Evolutionary conservation across 108 stramenopile genomes (phyloP).

Genomic region (Cyclotella kingstonii): DNA sequence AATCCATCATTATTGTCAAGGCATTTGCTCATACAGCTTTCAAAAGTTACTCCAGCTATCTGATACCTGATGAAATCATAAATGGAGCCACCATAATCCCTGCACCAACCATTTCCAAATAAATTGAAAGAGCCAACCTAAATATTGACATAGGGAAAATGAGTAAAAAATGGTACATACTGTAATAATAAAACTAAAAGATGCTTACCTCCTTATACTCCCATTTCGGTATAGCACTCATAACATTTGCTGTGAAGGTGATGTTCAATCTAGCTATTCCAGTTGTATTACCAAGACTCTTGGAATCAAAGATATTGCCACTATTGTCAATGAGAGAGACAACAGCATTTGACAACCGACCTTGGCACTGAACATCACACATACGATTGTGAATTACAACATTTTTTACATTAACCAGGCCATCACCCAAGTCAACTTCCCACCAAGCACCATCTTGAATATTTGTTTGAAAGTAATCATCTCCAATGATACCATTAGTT

Average conservation of each 20-base stretch:
- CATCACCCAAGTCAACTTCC: background rate
- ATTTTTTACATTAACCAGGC: background rate
- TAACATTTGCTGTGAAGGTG: background rate
- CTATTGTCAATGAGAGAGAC: constrained; percentile 1
- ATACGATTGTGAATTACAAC: background rate
- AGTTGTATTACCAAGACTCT: constrained; percentile 1
- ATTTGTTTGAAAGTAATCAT: background rate
- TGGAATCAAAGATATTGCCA: background rate
- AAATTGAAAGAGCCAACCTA: background rate
- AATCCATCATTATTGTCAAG: background rate
- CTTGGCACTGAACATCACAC: background rate
- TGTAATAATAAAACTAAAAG: background rate
- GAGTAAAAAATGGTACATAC: background rate
- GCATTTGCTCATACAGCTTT: constrained; percentile 1
- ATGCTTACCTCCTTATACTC: constrained; percentile 2
- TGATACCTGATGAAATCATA: constrained; percentile 7
- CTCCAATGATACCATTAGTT: constrained; percentile 7
- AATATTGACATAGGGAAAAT: background rate
- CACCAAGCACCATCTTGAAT: constrained; percentile 11
- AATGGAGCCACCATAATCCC: background rate
- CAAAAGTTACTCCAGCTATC: constrained; percentile 4
- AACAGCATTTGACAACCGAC: constrained; percentile 2
- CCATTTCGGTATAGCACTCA: background rate
- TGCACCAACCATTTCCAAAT: constrained; percentile 7
- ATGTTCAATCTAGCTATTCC: background rate